Evolutionary conservation across 2,329 filamentous ascomycete genomes (phyloP), one percentile per base, ranked within the genome.

Genomic region (Didymella pinodella): DNA sequence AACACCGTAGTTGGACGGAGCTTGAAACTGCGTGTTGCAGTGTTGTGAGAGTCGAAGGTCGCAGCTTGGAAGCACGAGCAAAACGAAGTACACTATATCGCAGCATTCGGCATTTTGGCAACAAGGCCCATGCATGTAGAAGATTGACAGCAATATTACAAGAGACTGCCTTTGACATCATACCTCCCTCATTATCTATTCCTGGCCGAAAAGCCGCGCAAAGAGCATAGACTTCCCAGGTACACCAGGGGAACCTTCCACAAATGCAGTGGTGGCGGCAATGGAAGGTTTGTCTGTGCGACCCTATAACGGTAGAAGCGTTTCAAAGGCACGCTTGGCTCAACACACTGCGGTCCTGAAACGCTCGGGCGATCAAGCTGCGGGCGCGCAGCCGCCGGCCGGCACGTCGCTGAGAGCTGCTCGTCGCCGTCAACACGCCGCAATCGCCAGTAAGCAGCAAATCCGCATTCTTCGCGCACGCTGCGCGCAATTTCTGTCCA

Each of bases 271-370:
- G 28, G 40, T 50, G 56, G 56, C 50, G 51, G 50, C 41, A 41
- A 46, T 59, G 46, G 56, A 59, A 59, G 56, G 50, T 59, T 59
- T 59, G 46, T 28, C 48, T 43, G 56, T 59, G 47, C 12, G 41
- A 54, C 50, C 26, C 46, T 61, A 36, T n/a, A n/a, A 36, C 32
- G 16, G 32, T 36, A 56, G 52, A 53, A 56, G 52, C 48, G 73
- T 74, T 74, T 75, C 73, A 73, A 66, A 60, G 46, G 48, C 53
- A 41, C 48, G 51, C 60, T 64, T 67, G 62, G 47, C 65, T 61
- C 60, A 48, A 49, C 59, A 64, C 46, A 59, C 57, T 50, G 61
- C 40, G 36, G 32, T 43, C 40, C 65, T 75, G 73, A 75, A 75
- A 75, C 73, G 63, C 64, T 67, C 54, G 40, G 55, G 29, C 45